Conservation (phyloP, 257 asterid species). For the Misopates orontium region DNA sequence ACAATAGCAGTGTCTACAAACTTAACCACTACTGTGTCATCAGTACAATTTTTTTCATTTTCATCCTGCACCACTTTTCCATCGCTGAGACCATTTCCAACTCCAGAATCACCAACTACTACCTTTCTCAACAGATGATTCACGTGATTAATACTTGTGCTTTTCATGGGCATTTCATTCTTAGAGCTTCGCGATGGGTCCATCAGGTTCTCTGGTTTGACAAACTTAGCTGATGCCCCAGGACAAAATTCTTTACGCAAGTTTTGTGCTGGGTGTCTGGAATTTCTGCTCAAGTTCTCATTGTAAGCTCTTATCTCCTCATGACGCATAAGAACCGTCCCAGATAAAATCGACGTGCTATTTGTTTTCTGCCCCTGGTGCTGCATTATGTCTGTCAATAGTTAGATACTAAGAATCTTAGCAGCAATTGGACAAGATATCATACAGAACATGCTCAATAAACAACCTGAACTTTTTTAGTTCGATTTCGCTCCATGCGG, state of each 20-base stretch:
- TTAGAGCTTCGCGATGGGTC: conserved; percentile 28
- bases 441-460: conserved; percentile 21
- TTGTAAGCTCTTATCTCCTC: conserved; percentile 31
- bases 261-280: conserved; percentile 21
- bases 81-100: conserved; percentile 16
- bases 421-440: conserved; percentile 11
- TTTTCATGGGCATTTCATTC: conserved; percentile 30
- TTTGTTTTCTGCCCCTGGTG: conserved; percentile 41
- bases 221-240: conserved; percentile 23
- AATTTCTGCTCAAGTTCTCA: conserved; percentile 28
- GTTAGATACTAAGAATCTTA: conserved; percentile 32
- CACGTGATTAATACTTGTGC: conserved; percentile 18
- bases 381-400: conserved; percentile 37
- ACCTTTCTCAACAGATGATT: conserved; percentile 30
- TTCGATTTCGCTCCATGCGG: conserved; percentile 57
- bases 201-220: conserved; percentile 32
- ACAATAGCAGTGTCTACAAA: conserved; percentile 70
- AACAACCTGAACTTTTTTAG: conserved; percentile 67
- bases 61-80: conserved; percentile 34
- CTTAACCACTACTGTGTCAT: conserved; percentile 59
- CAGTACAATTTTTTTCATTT: conserved; percentile 31
- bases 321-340: conserved; percentile 22
- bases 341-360: conserved; percentile 23
- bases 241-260: conserved; percentile 24
- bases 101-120: conserved; percentile 25